Evolutionary conservation across 805 yeast species (phyloP), one percentile per base, ranked within the genome.

Genomic region (Metschnikowia hibisci): DNA sequence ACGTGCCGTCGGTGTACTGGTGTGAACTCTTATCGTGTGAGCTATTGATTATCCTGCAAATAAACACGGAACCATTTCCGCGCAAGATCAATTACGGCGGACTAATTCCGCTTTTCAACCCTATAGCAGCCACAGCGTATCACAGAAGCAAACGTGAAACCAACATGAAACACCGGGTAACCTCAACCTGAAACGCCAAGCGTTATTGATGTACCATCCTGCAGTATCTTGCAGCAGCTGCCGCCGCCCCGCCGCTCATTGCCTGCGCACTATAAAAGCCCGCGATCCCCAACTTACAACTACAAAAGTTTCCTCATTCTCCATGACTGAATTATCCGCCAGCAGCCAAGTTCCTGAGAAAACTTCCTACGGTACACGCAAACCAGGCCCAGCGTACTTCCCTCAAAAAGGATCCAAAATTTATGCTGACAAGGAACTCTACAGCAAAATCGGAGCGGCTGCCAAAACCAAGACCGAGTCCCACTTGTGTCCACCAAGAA

Each of bases 361-460:
- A 36, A 66, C 71, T 11, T 60, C 62, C 10, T 69, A 65, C 51
- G 61, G 62, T 16, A 47, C 66, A 10, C 63, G 62, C 14, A 64
- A 71, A 50, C 84, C 84, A 5, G 63, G 61, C 3, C 74, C 84
- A 3, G 82, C 84, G 1, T 80, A 79, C 52, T 66, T 73, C 44
- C 82, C 84, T 16, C 75, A 74, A 32, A 70, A 73, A 39, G 79
- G 78, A 7, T 73, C 81, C 10, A 74, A 74, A 32, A 57, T 80
- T 25, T 74, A 70, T 43, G 81, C 80, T 8, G 67, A 80, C 61
- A 66, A 70, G 42, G 60, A 60, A 10, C 60, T 79, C 29, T 80
- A 80, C 56, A 60, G 64, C 34, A 51, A 59, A 6, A 71, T 80
- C 37, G 77, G 76, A 33, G 48, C 58, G 3, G 71, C 76, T 4